phyloP scores from a whole-genome alignment of 2,329 filamentous ascomycete genomes.

The Bisporella sp. region DNA sequence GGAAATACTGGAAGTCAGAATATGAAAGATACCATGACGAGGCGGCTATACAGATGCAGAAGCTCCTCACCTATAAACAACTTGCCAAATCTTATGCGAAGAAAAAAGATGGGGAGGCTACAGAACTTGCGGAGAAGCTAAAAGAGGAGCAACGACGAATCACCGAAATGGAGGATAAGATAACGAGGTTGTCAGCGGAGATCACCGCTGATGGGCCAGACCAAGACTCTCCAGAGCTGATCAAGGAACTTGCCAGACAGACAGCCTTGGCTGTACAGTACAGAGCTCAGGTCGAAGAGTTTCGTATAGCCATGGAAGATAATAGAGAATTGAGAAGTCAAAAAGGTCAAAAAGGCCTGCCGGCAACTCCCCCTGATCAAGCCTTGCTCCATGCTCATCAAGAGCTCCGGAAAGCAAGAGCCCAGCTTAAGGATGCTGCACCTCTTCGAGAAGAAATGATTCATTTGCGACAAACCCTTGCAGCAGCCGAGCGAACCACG shows the following conservation, averaged over 20 bases:
- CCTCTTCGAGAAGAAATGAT: conserved; percentile 47
- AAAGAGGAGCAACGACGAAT: conserved; percentile 62
- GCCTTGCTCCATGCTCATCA: conserved; percentile 45
- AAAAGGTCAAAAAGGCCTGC: conserved; percentile 28
- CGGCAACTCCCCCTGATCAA: conserved; percentile 42
- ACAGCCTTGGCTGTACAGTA: conserved; percentile 52
- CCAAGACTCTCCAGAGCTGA: conserved; percentile 39
- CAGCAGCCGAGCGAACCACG: conserved; percentile 32
- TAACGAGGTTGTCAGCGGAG: conserved; percentile 53
- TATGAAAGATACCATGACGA: conserved; percentile 68
- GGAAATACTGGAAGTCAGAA: conserved; percentile 73
- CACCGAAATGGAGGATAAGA: conserved; percentile 53
- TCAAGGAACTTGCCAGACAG: conserved; percentile 49
- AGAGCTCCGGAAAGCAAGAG: conserved; percentile 47
- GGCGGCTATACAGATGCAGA: conserved; percentile 67
- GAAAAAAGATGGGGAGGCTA: conserved; percentile 67
- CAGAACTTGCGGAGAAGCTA: conserved; percentile 57
- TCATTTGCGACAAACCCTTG: conserved; percentile 43
- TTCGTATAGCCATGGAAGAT: conserved; percentile 44
- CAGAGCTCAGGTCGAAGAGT: conserved; percentile 50
- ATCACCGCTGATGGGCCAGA: conserved; percentile 37
- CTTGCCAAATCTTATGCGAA: conserved; percentile 72
- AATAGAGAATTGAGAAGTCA: conserved; percentile 25
- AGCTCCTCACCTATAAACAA: conserved; percentile 72
- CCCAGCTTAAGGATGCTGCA: conserved; percentile 45